Conservation (phyloP, 106 monocot genomes). For the Posidonia australis region DNA sequence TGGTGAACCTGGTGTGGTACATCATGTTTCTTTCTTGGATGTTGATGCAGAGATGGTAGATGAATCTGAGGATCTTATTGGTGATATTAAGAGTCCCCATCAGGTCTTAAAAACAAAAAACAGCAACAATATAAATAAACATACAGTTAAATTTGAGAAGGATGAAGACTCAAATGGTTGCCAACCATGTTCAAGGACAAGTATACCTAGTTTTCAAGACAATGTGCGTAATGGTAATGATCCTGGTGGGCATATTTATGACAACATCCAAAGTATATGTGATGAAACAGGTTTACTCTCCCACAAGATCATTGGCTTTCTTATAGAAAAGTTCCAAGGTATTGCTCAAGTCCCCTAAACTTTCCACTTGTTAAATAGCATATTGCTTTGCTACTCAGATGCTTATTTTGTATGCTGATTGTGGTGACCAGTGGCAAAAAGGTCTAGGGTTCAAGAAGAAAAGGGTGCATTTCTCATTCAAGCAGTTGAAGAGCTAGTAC, state of each 20-base stretch:
- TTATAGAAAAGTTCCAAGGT: constrained; percentile 36
- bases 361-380: neutral
- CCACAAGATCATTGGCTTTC: constrained; percentile 29
- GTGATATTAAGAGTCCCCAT: neutral
- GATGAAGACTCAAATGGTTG: neutral
- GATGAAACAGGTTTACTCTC: constrained; percentile 68
- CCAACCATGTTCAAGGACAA: neutral
- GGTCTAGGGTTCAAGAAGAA: constrained; percentile 14
- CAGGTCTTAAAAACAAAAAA: neutral
- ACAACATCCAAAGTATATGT: constrained; percentile 37
- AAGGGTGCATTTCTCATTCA: constrained; percentile 19
- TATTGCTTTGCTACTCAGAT: neutral
- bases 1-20: constrained; percentile 1
- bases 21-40: constrained; percentile 17
- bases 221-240: neutral
- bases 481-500: constrained; percentile 33
- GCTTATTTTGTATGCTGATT: neutral
- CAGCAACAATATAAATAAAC: neutral
- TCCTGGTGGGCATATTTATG: neutral
- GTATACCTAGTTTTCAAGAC: neutral
- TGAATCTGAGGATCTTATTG: constrained; percentile 22
- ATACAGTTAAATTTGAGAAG: constrained; percentile 4
- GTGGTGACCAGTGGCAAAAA: neutral
- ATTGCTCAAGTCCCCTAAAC: constrained; percentile 20
- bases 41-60: constrained; percentile 23